Base-by-base conservation (phyloP, 805 yeast genomes). In the Starmerella apis region DNA sequence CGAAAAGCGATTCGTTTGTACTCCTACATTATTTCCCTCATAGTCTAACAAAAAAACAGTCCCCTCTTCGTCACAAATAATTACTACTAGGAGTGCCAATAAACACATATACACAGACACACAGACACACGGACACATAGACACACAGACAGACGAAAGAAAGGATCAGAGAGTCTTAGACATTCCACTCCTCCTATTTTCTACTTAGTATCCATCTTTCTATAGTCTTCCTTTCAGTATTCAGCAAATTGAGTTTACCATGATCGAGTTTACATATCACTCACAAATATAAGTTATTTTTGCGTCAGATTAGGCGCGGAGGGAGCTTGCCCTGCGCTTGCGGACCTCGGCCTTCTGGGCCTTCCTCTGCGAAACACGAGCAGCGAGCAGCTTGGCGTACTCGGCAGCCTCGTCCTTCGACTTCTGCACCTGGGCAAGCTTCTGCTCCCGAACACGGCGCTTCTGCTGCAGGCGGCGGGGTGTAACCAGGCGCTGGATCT, bases 391-490 rank as follows among this genome's bases (percentile, higher is more conserved):
- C 78, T 88, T 95, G 71, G 96, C 94, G 83, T 92, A 92, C 77
- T 92, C 98, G 71, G 97, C 95, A 75, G 99, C 98, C 77, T 95
- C 96, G 75, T 92, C 97, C 86, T 95, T 87, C 78, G 87, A 95
- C 70, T 86, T 87, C 80, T 86, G 95, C 73, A 97, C 96, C 75
- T 86, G 85, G 79, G 81, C 85, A 73, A 85, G 77, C 83, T 92
- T 92, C 76, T 81, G 77, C 67, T 96, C 81, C 73, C 79, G 84
- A 73, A 85, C 82, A 71, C 86, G 88, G 78, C 96, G 85, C 94
- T 92, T 92, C 83, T 96, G 90, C 80, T 90, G 97, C 74, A 92
- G 80, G 70, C 86, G 83, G 78, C 92, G 96, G 73, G 98, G 98
- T 69, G 98, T 92, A 63, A 92, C 94, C 70, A 92, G 83, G 77